phyloP scores from a whole-genome alignment of 1,284 basidiomycete species.

The Earliella scabrosa region DNA sequence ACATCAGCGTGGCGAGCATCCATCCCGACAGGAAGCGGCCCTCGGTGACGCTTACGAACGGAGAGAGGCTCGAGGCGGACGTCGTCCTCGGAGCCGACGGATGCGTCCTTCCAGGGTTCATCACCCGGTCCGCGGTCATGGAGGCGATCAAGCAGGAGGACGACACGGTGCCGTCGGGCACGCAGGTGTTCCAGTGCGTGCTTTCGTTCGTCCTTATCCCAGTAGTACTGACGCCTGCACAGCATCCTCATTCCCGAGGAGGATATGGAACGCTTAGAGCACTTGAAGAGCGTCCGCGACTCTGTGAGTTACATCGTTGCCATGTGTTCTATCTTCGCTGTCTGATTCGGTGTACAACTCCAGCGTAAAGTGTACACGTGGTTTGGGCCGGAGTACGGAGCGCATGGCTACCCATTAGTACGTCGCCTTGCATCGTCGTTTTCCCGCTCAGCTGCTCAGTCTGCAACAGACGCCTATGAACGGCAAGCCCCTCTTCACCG shows the following conservation, averaged over 20 bases:
- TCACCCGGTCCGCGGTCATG: conserved; percentile 27
- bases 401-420: neutral
- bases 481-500: too few relatives aligned
- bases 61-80: conserved; percentile 34
- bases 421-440: too few relatives aligned
- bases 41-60: conserved; percentile 31
- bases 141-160: conserved; percentile 18
- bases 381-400: neutral
- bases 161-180: conserved; percentile 3
- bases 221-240: neutral
- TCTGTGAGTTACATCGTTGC: too few relatives aligned
- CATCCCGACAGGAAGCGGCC: conserved; percentile 22
- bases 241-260: neutral
- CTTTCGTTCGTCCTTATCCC: neutral
- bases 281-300: neutral
- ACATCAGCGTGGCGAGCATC: conserved; percentile 21
- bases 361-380: neutral
- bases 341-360: neutral
- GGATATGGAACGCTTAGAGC: neutral
- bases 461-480: too few relatives aligned
- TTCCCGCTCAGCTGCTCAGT: too few relatives aligned
- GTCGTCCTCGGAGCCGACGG: conserved; percentile 40
- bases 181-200: conserved; percentile 30
- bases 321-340: too few relatives aligned
- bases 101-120: conserved; percentile 6